phyloP scores from a whole-genome alignment of 1,284 basidiomycete species.

The Melampsora larici-populina region DNA sequence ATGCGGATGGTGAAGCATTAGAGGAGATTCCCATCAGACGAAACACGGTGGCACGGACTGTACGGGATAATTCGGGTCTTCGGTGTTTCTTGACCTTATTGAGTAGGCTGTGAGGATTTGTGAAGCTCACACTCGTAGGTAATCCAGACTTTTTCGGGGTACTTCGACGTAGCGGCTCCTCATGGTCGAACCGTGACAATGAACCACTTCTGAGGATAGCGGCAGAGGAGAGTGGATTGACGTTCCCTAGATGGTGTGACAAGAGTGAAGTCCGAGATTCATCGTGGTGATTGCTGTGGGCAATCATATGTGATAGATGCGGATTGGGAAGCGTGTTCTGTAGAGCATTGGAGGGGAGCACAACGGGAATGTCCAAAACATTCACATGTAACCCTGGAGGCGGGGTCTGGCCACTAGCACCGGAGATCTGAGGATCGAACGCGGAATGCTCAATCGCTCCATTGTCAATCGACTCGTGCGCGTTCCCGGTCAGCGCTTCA shows the following conservation, averaged over 20 bases:
- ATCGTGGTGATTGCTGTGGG: not conserved
- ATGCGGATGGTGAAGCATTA: not conserved
- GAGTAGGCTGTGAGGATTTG: not conserved
- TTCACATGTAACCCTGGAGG: not conserved
- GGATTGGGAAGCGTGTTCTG: not conserved
- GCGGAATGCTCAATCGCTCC: not conserved
- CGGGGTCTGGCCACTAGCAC: not conserved
- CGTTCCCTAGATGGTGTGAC: not conserved
- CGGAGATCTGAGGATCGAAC: slow-evolving; percentile 9
- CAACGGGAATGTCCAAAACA: slow-evolving; percentile 26
- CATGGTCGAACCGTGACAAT: slow-evolving; percentile 11
- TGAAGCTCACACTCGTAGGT: not conserved
- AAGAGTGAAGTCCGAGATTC: not conserved
- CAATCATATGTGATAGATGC: not conserved
- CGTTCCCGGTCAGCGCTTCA: slow-evolving; percentile 1
- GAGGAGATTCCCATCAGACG: slow-evolving; percentile 33
- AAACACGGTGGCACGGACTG: slow-evolving; percentile 34
- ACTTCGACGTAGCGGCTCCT: slow-evolving; percentile 1
- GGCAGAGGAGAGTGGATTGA: not conserved
- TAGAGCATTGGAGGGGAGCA: slow-evolving; percentile 1
- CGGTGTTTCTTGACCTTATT: slow-evolving; percentile 31
- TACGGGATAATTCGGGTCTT: slow-evolving; percentile 31
- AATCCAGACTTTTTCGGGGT: slow-evolving; percentile 11
- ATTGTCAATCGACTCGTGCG: not conserved
- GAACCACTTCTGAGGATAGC: not conserved